Evolutionary conservation across 106 monocot genomes (phyloP).

Genomic region (Allium sativum): DNA sequence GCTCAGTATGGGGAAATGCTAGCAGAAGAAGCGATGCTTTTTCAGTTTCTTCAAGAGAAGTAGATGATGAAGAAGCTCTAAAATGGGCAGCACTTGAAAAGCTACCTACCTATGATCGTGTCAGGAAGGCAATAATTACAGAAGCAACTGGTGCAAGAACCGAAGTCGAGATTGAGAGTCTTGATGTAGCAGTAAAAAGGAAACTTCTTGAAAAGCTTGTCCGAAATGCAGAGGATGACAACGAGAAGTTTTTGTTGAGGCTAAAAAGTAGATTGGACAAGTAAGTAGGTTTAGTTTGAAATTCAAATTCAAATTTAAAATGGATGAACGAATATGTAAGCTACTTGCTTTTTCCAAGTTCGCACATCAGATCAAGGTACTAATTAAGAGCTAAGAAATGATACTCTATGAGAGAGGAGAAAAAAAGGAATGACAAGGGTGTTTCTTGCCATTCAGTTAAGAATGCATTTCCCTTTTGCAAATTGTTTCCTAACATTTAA

Average conservation of each 20-base stretch:
- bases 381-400: no score
- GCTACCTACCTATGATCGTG: slow-evolving; percentile 7
- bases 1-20: slow-evolving; percentile 7
- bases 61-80: slow-evolving; percentile 22
- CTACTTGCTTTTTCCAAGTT: neutral
- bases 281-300: neutral
- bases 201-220: slow-evolving; percentile 13
- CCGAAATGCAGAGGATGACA: slow-evolving; percentile 14
- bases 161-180: slow-evolving; percentile 1
- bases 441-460: no score
- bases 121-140: slow-evolving; percentile 6
- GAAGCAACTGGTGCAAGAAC: neutral
- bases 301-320: no score
- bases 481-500: neutral
- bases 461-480: no score
- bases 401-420: no score
- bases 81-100: slow-evolving; percentile 19
- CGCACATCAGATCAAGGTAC: no score
- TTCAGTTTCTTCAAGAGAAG: slow-evolving; percentile 5
- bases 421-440: no score
- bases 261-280: slow-evolving; percentile 7
- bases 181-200: neutral
- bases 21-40: slow-evolving; percentile 9
- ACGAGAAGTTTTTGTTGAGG: slow-evolving; percentile 16
- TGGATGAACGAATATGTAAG: neutral